Evolutionary conservation across 2,329 filamentous ascomycete species (phyloP), one percentile per base, ranked within the genome.

Genomic region (Fusarium begoniae): DNA sequence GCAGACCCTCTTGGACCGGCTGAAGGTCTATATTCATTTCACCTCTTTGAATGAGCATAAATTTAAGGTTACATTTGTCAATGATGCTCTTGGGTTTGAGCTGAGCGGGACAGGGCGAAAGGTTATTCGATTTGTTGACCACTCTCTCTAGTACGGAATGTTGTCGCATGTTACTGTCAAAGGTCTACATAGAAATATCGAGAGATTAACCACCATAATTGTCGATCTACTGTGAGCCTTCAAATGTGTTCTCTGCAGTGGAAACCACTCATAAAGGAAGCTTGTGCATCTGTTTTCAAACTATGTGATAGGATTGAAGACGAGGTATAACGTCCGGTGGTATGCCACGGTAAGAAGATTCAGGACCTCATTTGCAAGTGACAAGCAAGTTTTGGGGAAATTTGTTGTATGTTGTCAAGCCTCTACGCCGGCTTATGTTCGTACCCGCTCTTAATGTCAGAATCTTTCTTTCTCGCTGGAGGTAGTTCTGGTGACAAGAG

Each of bases 31-130:
- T n/a, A 20, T 54, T 5, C 24, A 54, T 54, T 24, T 40, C 35
- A 54, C 79, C 18, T 65, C 69, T 12, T 73, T 70, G 12, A 80
- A 81, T 14, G 35, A 85, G 57, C 59, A 81, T 75, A 48, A 84
- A 70, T 55, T 81, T 22, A 50, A 63, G 68, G 38, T 86, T 71
- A 51, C 82, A 66, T 57, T 79, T 75, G 32, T 86, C 68, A 13
- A 82, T 28, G 69, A 85, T 79, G 22, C 84, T 76, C n/a, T 72
- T 78, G 71, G 63, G 0, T 80, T 81, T 57, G 71, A 79, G 35
- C 47, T 69, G 22, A 80, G 78, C 12, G 63, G 56, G 20, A 79
- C 79, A 0, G 77, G 79, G 0, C 59, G 67, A 4, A 81, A 81
- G 47, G 73, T 81, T 0, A 71, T 79, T 14, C 79, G 75, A 20